These are phyloP conservation scores for Sherardia arvensis DNA, from an alignment of 257 asterid species.

Conservation along the genomic window DNA sequence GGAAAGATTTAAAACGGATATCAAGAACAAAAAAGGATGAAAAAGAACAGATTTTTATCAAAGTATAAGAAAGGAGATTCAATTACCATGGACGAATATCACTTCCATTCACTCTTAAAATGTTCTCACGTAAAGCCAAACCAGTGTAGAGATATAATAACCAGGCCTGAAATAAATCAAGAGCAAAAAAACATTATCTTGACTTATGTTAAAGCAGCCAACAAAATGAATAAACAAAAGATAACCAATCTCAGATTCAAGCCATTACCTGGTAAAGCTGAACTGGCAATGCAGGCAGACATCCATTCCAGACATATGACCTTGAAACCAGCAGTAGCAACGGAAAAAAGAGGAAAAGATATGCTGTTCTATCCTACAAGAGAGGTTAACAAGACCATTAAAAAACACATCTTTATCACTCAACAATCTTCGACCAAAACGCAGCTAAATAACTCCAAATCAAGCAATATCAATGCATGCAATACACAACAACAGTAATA, in stretches of 20 bases:
- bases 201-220: slow-evolving; percentile 1
- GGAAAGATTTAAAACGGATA: background rate
- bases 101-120: slow-evolving; percentile 88
- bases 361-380: slow-evolving; percentile 86
- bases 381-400: slow-evolving; percentile 7
- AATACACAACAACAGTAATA: background rate
- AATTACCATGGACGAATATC: slow-evolving; percentile 95
- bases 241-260: too few relatives aligned
- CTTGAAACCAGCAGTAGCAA: slow-evolving; percentile 54
- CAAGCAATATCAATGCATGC: background rate
- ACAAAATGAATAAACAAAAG: too few relatives aligned
- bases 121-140: slow-evolving; percentile 90
- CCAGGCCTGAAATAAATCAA: slow-evolving; percentile 64
- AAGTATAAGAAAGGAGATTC: background rate
- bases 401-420: background rate
- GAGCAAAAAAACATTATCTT: background rate
- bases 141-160: slow-evolving; percentile 91
- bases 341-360: slow-evolving; percentile 59
- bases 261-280: slow-evolving; percentile 83
- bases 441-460: background rate
- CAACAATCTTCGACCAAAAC: background rate
- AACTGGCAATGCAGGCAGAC: slow-evolving; percentile 90
- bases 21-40: background rate
- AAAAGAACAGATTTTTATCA: background rate
- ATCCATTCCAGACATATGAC: slow-evolving; percentile 82